Evolutionary conservation across 2,329 filamentous ascomycete genomes (phyloP).

Genomic region (Juglanconis juglandina): DNA sequence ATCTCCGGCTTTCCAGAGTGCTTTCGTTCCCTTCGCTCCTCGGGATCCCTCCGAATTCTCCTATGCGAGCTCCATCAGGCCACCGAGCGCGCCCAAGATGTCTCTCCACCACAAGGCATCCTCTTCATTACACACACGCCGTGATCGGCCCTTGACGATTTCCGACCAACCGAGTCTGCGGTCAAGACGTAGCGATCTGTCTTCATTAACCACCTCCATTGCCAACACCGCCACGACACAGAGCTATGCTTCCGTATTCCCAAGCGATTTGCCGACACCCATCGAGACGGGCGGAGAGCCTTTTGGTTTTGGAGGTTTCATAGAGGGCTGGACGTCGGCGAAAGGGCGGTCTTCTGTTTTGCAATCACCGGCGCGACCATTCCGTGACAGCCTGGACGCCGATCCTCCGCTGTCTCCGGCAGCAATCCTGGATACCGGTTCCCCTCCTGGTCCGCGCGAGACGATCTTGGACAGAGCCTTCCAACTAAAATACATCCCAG

Average conservation of each 20-base stretch:
- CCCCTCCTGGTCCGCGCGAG: slow-evolving; percentile 54
- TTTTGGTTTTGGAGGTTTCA: slow-evolving; percentile 45
- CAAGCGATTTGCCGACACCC: slow-evolving; percentile 56
- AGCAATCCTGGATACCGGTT: slow-evolving; percentile 41
- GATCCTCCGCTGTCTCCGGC: slow-evolving; percentile 34
- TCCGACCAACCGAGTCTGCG: slow-evolving; percentile 60
- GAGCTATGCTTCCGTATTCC: slow-evolving; percentile 49
- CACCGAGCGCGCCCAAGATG: slow-evolving; percentile 40
- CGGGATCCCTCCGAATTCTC: slow-evolving; percentile 41
- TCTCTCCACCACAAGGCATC: slow-evolving; percentile 47
- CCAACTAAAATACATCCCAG: slow-evolving; percentile 60
- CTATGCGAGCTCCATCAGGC: slow-evolving; percentile 28
- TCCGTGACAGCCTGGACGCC: slow-evolving; percentile 52
- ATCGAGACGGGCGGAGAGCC: slow-evolving; percentile 51
- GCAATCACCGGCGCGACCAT: slow-evolving; percentile 51
- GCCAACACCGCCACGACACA: slow-evolving; percentile 40
- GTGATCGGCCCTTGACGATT: slow-evolving; percentile 49
- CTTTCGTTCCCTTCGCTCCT: slow-evolving; percentile 40
- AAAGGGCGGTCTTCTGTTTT: slow-evolving; percentile 58
- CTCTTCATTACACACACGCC: slow-evolving; percentile 44
- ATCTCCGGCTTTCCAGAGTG: slow-evolving; percentile 53
- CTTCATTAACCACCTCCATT: slow-evolving; percentile 49
- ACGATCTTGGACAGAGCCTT: slow-evolving; percentile 67
- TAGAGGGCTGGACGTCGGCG: slow-evolving; percentile 59
- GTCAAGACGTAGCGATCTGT: slow-evolving; percentile 61